Base-by-base conservation (phyloP, 306 rosid species). In the Cyamopsis tetragonoloba region DNA sequence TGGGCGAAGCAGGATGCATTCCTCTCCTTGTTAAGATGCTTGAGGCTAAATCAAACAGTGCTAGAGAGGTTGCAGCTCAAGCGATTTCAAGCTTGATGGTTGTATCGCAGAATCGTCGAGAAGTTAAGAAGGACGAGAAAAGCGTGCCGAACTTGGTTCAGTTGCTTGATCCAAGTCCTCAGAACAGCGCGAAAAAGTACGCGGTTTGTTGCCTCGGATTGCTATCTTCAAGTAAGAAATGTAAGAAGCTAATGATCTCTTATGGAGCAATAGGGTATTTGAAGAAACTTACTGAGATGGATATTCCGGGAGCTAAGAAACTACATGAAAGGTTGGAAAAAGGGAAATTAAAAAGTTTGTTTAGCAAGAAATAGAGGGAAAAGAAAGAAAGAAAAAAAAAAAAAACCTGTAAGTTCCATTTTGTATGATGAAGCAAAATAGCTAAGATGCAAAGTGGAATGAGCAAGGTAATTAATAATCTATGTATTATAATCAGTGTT, bases 241-340 rank as follows among this genome's bases (percentile, higher is more conserved):
- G 98, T 53, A 93, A 82, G 89, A 87, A 85, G 83, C 77, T 93
- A 79, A 93, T 93, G 96, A 82, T 86, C 34, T 88, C 98, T 0
- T 91, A 89, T 66, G 98, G 98, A 14, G 98, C 98, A 30, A 83
- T 93, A 10, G 98, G 98, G 51, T 93, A 93, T 72, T 83, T 93
- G 37, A 93, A 87, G 89, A 93, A 93, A 68, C 98, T 87, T 1
- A 82, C 81, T 4, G 98, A 89, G 82, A 93, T 89, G 98, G 96
- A 89, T 15, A 80, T 86, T 53, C 89, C 96, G 0, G 96, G 98
- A 47, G 91, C 97, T 41, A 87, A 80, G 74, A 89, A 84, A 87
- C 79, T 93, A 26, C 91, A 81, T 47, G 96, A 89, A 43, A 46
- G 88, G 51, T 78, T 89, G 80, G 95, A 89, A 63, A 87, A 87